Evolutionary conservation across 1,139 yeast genomes (phyloP), one percentile per base, ranked within the genome.

Genomic region (Lodderomyces jiufengensis): DNA sequence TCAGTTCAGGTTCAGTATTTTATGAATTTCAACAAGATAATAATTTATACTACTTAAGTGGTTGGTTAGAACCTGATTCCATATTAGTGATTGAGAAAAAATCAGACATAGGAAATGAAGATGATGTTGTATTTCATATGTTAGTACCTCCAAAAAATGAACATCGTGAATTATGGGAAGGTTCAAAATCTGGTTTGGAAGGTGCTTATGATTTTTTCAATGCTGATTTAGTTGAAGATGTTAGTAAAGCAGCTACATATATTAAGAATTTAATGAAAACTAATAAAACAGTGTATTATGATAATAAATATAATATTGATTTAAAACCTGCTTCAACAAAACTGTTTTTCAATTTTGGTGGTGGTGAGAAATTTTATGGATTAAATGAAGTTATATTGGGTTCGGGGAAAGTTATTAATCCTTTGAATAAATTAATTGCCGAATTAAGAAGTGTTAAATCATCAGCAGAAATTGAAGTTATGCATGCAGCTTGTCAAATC

Each of bases 21-120:
- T 79, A 88, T 54, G 84, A 83, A 36, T 94, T 94, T 54, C 95
- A 90, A 51, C 99, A 92, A 59, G 84, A 88, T 51, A 94, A 86
- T 38, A 90, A 92, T 55, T 66, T 94, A 24, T 88, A 63, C 57
- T 92, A 92, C 56, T 58, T 92, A 44, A 82, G 95, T 1, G 97
- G 97, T 7, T 90, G 96, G 84, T 70, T 85, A 42, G 98, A 92
- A 55, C 97, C 98, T 2, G 82, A 84, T 44, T 78, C 95, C 0
- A 82, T 87, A 22, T 77, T 83, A 39, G 65, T 86, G 4, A 61
- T 94, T 33, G 95, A 85, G 52, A 84, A 81, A 49, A 57, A 59
- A 20, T 51, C 48, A 14, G 76, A 77, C 12, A 55, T 59, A 9
- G 71, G 68, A 1, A 57, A 61, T 30, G 68, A 73, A 12, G 80